phyloP scores from a whole-genome alignment of 2,329 filamentous ascomycete species.

The Cladophialophora exuberans region DNA sequence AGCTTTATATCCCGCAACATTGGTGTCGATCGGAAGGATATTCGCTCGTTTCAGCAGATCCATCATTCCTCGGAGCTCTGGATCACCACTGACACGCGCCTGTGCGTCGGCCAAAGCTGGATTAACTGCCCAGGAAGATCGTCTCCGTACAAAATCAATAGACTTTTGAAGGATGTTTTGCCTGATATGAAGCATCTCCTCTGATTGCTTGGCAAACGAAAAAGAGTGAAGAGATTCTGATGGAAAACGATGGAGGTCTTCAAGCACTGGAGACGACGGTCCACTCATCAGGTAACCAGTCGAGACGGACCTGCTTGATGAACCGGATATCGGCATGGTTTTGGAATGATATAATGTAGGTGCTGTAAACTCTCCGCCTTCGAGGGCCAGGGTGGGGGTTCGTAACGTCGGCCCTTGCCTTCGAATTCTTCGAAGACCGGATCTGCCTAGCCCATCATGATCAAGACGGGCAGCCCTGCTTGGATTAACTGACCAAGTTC shows the following conservation, averaged over 20 bases:
- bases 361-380: conserved; percentile 63
- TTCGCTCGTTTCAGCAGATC: conserved; percentile 83
- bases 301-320: conserved; percentile 47
- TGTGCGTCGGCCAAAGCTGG: conserved; percentile 81
- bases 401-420: conserved; percentile 72
- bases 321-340: conserved; percentile 69
- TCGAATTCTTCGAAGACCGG: conserved; percentile 89
- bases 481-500: conserved; percentile 4
- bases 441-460: conserved; percentile 82
- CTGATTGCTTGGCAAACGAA: conserved; percentile 93
- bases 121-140: conserved; percentile 77
- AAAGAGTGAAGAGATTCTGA: conserved; percentile 97
- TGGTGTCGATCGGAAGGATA: conserved; percentile 70
- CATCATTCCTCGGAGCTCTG: conserved; percentile 87
- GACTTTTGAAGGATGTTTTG: conserved; percentile 92
- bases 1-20: conserved; percentile 46
- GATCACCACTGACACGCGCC: conserved; percentile 77
- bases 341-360: conserved; percentile 65
- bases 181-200: conserved; percentile 86
- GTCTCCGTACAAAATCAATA: conserved; percentile 95
- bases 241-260: conserved; percentile 90
- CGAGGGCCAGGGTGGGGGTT: conserved; percentile 65
- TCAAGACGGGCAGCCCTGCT: conserved; percentile 86
- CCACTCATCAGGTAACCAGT: conserved; percentile 57
- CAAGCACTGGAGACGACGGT: conserved; percentile 71